These are phyloP conservation scores for Vitis hybrid DNA, from an alignment of 177 flowering plant genomes.

Conservation along the genomic window DNA sequence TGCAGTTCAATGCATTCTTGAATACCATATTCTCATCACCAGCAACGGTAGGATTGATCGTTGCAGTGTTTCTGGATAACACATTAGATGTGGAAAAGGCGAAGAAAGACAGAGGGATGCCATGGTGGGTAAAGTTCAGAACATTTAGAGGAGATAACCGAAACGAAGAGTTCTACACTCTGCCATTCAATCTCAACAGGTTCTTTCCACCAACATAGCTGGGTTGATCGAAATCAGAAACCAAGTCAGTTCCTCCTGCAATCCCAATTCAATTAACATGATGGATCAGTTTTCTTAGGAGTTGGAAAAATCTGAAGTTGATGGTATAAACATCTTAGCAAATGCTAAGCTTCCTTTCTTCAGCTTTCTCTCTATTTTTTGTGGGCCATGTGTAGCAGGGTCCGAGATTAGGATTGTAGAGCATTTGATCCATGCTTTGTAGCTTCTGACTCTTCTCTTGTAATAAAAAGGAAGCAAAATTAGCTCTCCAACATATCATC, in stretches of 20 bases:
- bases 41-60: constrained; percentile 76
- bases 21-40: constrained; percentile 88
- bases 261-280: constrained; percentile 9
- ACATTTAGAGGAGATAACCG: constrained; percentile 91
- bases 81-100: constrained; percentile 86
- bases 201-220: constrained; percentile 86
- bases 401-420: constrained; percentile 16
- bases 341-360: constrained; percentile 1
- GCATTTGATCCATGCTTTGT: constrained; percentile 18
- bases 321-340: not conserved
- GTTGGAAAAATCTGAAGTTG: not conserved
- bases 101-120: constrained; percentile 94
- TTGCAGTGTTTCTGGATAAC: constrained; percentile 90
- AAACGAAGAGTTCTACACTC: constrained; percentile 94
- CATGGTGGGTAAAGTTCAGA: constrained; percentile 99
- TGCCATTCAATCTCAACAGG: constrained; percentile 95
- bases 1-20: constrained; percentile 93
- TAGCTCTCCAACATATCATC: too few relatives aligned
- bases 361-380: constrained; percentile 18
- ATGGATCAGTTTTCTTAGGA: not conserved
- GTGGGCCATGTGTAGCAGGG: constrained; percentile 21
- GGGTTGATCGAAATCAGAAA: not conserved
- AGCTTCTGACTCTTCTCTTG: not conserved
- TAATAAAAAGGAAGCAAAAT: not conserved
- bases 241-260: not conserved